Base-by-base conservation (phyloP, 2,329 filamentous ascomycete genomes). In the Neoarthrinium moseri region DNA sequence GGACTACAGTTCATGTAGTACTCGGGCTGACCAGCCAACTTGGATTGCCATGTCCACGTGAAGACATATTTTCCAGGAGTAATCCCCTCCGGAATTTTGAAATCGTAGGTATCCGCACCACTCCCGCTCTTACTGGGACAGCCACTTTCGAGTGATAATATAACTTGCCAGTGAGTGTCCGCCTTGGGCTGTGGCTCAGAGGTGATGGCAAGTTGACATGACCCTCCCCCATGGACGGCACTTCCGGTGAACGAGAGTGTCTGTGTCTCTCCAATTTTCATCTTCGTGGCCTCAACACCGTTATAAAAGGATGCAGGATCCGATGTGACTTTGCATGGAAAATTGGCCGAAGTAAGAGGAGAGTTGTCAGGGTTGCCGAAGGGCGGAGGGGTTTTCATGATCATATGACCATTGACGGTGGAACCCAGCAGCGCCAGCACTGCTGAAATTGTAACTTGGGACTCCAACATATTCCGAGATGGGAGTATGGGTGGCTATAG, bases 31-130 rank as follows among this genome's bases (percentile, higher is more conserved):
- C 86, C 87, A 2, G 57, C 51, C 21, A 87, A 58, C 43, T 82
- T 85, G 39, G 87, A 88, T 61, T 87, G 77, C 87, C 87, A 90
- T 2, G 84, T 83, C 86, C 86, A 90, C 3, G 83, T 81, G 17
- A 90, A 73, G 0, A 80, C 82, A 38, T 83, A 85, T 27, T 84
- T 72, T 8, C 86, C 86, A 12, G 80, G 69, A 5, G 75, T 73
- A 21, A 89, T 70, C 10, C 72, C 75, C 0, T 75, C 68, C 0
- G 86, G 86, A 32, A 89, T 76, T 1, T 62, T 71, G 66, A 79
- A 87, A 40, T 76, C 63, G 67, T 80, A 86, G 0, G 64, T 62
- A 45, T 70, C 66, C 5, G 73, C 63, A 12, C 69, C 66, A 2
- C 55, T 52, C 11, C 63, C 62, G 13, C 58, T 74, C 29, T 61